Base-by-base conservation (phyloP, 225 moss, liverwort and hornwort species). In the Anthoceros angustus region DNA sequence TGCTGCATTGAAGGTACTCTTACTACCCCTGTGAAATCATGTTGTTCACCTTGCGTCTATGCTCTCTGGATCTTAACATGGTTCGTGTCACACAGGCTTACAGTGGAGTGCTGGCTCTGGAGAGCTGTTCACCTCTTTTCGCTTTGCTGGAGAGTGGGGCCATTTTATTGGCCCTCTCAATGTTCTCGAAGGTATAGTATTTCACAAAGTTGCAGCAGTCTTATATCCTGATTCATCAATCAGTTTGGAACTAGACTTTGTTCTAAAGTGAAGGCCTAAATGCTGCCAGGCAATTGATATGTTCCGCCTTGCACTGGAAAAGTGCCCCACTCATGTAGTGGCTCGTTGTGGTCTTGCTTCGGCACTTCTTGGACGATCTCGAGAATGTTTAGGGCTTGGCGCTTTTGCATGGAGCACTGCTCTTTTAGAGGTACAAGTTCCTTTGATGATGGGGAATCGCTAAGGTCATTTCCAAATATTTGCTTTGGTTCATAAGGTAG, bases 351-450 rank as follows among this genome's bases (percentile, higher is more conserved):
- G 98, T 40, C 89, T 98, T 77, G 98, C 82, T 66, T 79, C 83
- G 74, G 92, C 98, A 73, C 85, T 92, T 70, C 73, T 98, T 71
- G 92, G 98, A 50, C 84, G 86, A 72, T 82, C 92, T 83, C 87
- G 98, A 71, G 86, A 89, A 72, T 92, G 89, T 71, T 70, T 80
- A 66, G 73, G 74, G 63, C 75, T 79, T 63, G 98, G 92, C 68
- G 98, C 92, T 63, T 89, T 87, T 65, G 73, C 84, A 70, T 98
- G 92, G 92, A 84, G 81, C 76, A 87, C 89, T 63, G 77, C 66
- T 40, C 82, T 92, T 61, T 77, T 84, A 61, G 80, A 86, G 86
- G 94, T 91, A 72, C 42, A 7, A 8, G 42, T 16, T 55, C 70
- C 11, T n/a, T 64, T 32, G 40, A 8, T 43, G 10, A 39, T 62